Conservation (phyloP, 2,329 filamentous ascomycete genomes). For the Lachnellula hyalina region DNA sequence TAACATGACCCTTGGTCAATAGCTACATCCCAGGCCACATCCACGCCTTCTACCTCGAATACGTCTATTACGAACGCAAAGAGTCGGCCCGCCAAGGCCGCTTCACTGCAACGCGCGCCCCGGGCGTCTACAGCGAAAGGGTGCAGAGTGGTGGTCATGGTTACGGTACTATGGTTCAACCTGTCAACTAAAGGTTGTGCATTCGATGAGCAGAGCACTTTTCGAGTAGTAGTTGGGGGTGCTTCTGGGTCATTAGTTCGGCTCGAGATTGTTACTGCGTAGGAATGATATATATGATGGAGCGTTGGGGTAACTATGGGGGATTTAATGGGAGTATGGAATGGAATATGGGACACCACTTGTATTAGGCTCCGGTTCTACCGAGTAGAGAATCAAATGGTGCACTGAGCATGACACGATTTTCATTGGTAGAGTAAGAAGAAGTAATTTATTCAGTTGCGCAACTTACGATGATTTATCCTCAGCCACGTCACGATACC, state of each 20-base stretch:
- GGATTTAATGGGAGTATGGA: not conserved
- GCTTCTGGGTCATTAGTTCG: not conserved
- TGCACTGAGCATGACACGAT: not conserved
- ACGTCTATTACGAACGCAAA: conserved; percentile 72
- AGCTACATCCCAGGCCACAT: conserved; percentile 32
- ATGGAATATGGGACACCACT: not conserved
- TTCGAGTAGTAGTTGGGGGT: conserved; percentile 24
- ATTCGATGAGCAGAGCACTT: not conserved
- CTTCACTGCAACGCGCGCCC: conserved; percentile 49
- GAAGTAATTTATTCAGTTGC: too few relatives aligned
- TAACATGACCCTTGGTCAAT: conserved; percentile 38
- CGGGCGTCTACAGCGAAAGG: conserved; percentile 66
- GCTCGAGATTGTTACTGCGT: not conserved
- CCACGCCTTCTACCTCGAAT: conserved; percentile 47
- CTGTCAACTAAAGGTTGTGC: conserved; percentile 6
- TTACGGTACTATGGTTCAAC: conserved; percentile 42
- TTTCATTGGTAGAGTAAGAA: not conserved
- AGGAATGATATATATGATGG: not conserved
- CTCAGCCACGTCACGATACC: too few relatives aligned
- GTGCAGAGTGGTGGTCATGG: conserved; percentile 69
- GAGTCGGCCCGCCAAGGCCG: conserved; percentile 57
- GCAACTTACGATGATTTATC: too few relatives aligned
- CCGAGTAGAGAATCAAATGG: not conserved
- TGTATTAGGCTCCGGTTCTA: not conserved
- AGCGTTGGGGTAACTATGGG: not conserved